Base-by-base conservation (phyloP, 2,329 filamentous ascomycete genomes). In the Fusarium coicis region DNA sequence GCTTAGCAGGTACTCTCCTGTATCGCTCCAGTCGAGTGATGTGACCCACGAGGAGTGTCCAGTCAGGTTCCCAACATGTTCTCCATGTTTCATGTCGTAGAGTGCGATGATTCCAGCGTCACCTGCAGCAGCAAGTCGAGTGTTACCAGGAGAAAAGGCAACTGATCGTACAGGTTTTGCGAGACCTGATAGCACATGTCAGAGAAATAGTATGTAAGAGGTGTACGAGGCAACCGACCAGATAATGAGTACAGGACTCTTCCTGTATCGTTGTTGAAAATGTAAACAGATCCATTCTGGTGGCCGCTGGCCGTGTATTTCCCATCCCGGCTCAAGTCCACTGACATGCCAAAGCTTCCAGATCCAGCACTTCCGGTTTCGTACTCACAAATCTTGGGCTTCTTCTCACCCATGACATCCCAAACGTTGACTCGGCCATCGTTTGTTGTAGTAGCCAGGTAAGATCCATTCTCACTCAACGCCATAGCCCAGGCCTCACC, bases 251-350 rank as follows among this genome's bases (percentile, higher is more conserved):
- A 96, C 18, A 93, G 87, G 76, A 99, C 90, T 60, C 94, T 90
- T 7, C 94, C 93, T 1, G 93, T 94, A 75, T 95, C 92, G 78
- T 97, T 98, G 85, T 95, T 95, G 87, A 98, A 99, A 70, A 99
- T 91, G 83, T 98, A 98, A 71, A 98, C 89, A 18, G 91, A 92
- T 21, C 96, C 96, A 78, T 93, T 97, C 81, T 97, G 93, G 83
- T 99, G 96, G 1, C 96, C 96, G 58, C 93, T 97, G 8, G 95
- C 96, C 36, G 95, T 97, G 81, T 94, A 93, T 71, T 90, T 91
- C 59, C 95, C 96, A 81, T 99, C 93, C 26, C 85, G 83, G 75
- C 89, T 91, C 80, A 98, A 83, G 80, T 96, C 95, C 69, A 99
- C 91, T 78, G 93, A 93, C 84, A 96, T 90, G 42, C 95, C 96